phyloP scores from a whole-genome alignment of 2,329 filamentous ascomycete species.

The Sclerotinia glacialis region DNA sequence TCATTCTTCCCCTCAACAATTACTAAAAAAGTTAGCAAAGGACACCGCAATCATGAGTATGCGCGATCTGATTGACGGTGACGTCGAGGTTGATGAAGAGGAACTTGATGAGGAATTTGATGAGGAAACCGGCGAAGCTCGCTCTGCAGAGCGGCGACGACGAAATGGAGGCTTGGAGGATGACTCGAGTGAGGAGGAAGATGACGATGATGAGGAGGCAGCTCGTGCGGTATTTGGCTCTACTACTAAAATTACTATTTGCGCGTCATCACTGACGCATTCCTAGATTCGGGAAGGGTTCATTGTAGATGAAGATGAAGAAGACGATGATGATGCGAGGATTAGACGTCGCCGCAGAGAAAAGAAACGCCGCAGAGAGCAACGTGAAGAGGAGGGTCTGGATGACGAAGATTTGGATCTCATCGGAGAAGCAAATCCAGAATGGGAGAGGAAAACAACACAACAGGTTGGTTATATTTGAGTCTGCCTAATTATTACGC shows the following conservation, averaged over 20 bases:
- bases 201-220: constrained; percentile 87
- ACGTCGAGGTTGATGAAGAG: constrained; percentile 84
- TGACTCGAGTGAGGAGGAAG: constrained; percentile 89
- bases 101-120: constrained; percentile 79
- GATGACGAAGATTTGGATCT: constrained; percentile 96
- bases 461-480: constrained; percentile 58
- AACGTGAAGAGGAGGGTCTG: constrained; percentile 77
- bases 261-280: constrained; percentile 26
- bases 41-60: constrained; percentile 57
- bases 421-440: constrained; percentile 78
- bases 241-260: constrained; percentile 17
- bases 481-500: constrained; percentile 3
- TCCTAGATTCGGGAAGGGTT: constrained; percentile 84
- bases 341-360: constrained; percentile 60
- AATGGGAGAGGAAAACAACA: constrained; percentile 63
- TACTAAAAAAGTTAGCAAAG: constrained; percentile 14
- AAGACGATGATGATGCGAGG: constrained; percentile 61
- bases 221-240: constrained; percentile 61
- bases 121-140: constrained; percentile 66
- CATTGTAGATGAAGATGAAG: constrained; percentile 87
- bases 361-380: constrained; percentile 75
- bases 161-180: constrained; percentile 49
- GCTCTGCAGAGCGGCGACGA: constrained; percentile 41
- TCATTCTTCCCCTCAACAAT: constrained; percentile 3
- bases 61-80: constrained; percentile 76